Conservation (phyloP, 257 asterid species). For the Cruciata laevipes region DNA sequence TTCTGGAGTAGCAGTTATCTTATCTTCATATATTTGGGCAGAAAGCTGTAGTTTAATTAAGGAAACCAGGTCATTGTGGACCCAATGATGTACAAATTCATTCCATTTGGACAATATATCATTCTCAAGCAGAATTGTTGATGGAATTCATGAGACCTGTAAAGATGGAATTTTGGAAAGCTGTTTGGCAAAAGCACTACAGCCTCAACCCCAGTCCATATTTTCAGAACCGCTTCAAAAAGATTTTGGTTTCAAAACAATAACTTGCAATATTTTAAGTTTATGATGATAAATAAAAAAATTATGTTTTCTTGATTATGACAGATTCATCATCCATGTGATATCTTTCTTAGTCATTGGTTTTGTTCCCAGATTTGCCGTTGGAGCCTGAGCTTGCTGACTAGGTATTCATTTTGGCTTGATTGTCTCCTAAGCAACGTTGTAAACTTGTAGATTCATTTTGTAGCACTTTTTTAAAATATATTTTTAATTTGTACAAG, state of each 20-base stretch:
- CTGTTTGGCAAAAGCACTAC: constrained; percentile 28
- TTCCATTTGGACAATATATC: background rate
- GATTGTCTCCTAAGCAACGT: constrained; percentile 24
- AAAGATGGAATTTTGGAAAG: constrained; percentile 22
- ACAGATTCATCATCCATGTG: background rate
- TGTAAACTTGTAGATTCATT: too few relatives aligned
- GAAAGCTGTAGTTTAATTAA: background rate
- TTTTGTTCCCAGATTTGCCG: constrained; percentile 27
- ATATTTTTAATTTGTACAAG: too few relatives aligned
- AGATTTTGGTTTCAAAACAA: too few relatives aligned
- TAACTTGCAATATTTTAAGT: background rate
- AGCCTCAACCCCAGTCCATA: constrained; percentile 9
- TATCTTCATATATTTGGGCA: background rate
- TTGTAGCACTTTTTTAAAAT: too few relatives aligned
- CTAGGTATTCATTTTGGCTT: constrained; percentile 14
- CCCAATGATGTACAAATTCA: constrained; percentile 9
- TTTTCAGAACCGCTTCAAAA: background rate
- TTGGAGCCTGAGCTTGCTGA: constrained; percentile 35
- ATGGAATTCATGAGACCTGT: constrained; percentile 20
- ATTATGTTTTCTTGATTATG: background rate
- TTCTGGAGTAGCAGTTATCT: background rate
- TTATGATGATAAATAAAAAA: background rate
- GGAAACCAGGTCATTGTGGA: constrained; percentile 20
- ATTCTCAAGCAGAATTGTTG: background rate
- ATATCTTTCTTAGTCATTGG: background rate